A percentile compares a stretch with the other conserved stretches of the same genome.
Evolutionary conservation across 768 basidiomycete genomes (phyloP).

Genomic region (Bullera alba): DNA sequence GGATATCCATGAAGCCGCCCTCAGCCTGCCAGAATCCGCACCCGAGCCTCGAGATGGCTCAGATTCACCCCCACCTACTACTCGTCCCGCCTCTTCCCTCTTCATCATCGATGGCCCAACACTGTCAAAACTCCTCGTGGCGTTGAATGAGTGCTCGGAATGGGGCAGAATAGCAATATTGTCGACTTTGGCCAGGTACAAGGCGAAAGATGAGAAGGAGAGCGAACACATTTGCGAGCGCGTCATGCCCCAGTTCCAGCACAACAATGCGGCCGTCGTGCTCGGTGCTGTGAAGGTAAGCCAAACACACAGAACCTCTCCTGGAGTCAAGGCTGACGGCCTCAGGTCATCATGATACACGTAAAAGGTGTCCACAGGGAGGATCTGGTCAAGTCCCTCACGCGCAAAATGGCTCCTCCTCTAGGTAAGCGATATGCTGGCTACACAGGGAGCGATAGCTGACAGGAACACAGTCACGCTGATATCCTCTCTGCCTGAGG

Average conservation of each 20-base stretch:
- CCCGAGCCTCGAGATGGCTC: slow-evolving; percentile 24
- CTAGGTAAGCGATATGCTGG: slow-evolving; percentile 46
- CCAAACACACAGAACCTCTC: neutral
- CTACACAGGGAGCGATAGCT: neutral
- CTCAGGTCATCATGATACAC: slow-evolving; percentile 93
- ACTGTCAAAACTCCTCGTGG: slow-evolving; percentile 83
- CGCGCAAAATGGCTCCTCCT: slow-evolving; percentile 97
- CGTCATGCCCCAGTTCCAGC: slow-evolving; percentile 97
- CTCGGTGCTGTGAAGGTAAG: slow-evolving; percentile 88
- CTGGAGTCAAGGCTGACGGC: neutral
- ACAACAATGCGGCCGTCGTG: slow-evolving; percentile 90
- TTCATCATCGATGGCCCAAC: slow-evolving; percentile 78
- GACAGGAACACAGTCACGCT: slow-evolving; percentile 60
- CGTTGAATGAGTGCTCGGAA: slow-evolving; percentile 95
- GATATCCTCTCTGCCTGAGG: slow-evolving; percentile 90
- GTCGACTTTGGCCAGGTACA: slow-evolving; percentile 76
- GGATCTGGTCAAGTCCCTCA: slow-evolving; percentile 72
- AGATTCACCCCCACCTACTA: slow-evolving; percentile 20
- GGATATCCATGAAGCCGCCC: slow-evolving; percentile 72
- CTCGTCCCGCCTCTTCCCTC: slow-evolving; percentile 51
- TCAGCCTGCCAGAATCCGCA: slow-evolving; percentile 17
- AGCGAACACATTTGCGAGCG: slow-evolving; percentile 98
- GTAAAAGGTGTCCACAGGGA: slow-evolving; percentile 74
- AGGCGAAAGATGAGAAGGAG: slow-evolving; percentile 79
- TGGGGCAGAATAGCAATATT: slow-evolving; percentile 96